These are phyloP conservation scores for Fusarium nygamai DNA, from an alignment of 2,329 filamentous ascomycete species.

Conservation along the genomic window DNA sequence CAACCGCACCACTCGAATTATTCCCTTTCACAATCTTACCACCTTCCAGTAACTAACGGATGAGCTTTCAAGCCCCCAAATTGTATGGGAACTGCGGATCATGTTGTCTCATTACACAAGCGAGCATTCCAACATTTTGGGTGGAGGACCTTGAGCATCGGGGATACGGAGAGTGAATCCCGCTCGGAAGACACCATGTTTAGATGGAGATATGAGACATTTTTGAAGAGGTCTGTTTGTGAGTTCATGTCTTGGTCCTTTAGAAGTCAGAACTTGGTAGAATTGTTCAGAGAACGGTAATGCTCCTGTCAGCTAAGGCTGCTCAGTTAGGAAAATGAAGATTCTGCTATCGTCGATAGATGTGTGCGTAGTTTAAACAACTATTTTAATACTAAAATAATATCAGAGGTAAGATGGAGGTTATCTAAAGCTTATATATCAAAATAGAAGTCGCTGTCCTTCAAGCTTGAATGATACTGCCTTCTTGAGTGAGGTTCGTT, in stretches of 20 bases:
- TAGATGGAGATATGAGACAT: neutral
- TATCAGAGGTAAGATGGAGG: rapidly evolving
- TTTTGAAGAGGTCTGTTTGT: neutral
- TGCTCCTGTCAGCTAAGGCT: neutral
- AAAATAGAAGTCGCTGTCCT: neutral
- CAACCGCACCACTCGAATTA: neutral
- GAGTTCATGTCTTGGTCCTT: neutral
- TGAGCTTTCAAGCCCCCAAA: neutral
- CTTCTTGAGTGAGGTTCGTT: neutral
- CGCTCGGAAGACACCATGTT: neutral
- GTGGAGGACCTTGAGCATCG: slow-evolving; percentile 10
- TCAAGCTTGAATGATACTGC: neutral
- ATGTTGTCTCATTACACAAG: neutral
- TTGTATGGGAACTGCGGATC: too few species aligned
- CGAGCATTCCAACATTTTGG: slow-evolving; percentile 5
- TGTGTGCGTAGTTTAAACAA: rapidly evolving
- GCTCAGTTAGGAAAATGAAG: neutral
- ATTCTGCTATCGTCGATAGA: neutral
- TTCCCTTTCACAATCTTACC: neutral
- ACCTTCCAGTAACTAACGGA: neutral
- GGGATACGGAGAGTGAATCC: slow-evolving; percentile 1
- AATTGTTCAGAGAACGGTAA: neutral
- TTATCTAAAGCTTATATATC: neutral
- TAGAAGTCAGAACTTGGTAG: neutral
- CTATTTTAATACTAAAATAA: rapidly evolving